Percentiles rank a stretch among this genome's conserved stretches.
Conservation (phyloP, 2,329 filamentous ascomycete species). For the Metarhizium brunneum region DNA sequence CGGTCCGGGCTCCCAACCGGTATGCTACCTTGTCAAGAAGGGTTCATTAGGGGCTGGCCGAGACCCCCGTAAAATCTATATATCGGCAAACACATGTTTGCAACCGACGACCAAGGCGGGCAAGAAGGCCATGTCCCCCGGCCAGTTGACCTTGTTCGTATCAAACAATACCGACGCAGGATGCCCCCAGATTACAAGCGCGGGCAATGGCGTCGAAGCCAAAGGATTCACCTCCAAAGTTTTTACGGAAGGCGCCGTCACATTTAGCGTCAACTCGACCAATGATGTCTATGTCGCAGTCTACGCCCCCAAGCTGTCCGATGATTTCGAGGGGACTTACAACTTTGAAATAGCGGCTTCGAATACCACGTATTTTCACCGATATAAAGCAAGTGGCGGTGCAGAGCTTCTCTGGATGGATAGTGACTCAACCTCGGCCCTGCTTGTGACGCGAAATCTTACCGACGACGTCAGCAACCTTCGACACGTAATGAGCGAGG, state of each 20-base stretch:
- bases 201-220: conserved; percentile 15
- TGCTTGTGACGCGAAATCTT: conserved; percentile 70
- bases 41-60: conserved; percentile 14
- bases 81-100: conserved; percentile 79
- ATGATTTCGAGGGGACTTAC: conserved; percentile 56
- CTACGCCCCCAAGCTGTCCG: conserved; percentile 55
- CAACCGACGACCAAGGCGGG: conserved; percentile 44
- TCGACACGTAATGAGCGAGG: conserved; percentile 41
- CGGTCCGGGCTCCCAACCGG: conserved; percentile 44
- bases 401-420: conserved; percentile 70
- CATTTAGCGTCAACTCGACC: conserved; percentile 50
- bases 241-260: conserved; percentile 63
- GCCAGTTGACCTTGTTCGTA: conserved; percentile 71
- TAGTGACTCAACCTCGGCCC: conserved; percentile 67
- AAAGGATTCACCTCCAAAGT: conserved; percentile 15
- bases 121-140: conserved; percentile 30
- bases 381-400: conserved; percentile 34
- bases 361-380: conserved; percentile 68
- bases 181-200: conserved; percentile 17
- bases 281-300: conserved; percentile 70
- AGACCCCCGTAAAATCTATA: conserved; percentile 47
- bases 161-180: conserved; percentile 40
- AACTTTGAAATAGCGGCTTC: conserved; percentile 77
- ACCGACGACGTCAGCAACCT: conserved; percentile 47
- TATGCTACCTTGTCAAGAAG: conserved; percentile 30